Conservation (phyloP, 1,284 basidiomycete genomes). For the Leccinum olivaceoglutinosum region DNA sequence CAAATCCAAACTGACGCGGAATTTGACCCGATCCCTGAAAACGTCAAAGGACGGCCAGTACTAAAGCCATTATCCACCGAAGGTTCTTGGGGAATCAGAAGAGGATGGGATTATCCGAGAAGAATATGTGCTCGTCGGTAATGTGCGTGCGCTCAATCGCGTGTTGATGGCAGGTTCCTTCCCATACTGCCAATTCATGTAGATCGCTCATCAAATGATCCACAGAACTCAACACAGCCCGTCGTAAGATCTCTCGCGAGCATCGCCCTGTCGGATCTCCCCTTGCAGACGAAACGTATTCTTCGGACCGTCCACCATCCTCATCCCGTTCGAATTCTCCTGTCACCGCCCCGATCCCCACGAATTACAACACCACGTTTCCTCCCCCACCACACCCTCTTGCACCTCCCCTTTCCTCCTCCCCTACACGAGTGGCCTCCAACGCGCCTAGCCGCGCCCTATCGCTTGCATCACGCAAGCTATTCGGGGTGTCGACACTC, state of each 20-base stretch:
- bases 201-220: constrained; percentile 10
- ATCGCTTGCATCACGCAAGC: constrained; percentile 84
- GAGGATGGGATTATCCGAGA: constrained; percentile 69
- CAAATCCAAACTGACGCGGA: constrained; percentile 12
- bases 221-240: constrained; percentile 59
- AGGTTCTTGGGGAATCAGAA: constrained; percentile 75
- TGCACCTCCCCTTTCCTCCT: constrained; percentile 52
- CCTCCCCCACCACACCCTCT: constrained; percentile 52
- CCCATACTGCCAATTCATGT: neutral
- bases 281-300: constrained; percentile 35
- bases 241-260: constrained; percentile 54
- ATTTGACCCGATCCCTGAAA: constrained; percentile 6
- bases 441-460: constrained; percentile 84
- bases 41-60: constrained; percentile 12
- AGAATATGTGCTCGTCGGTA: constrained; percentile 76
- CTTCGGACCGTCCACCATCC: constrained; percentile 24
- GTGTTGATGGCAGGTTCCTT: constrained; percentile 58
- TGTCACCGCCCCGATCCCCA: constrained; percentile 24
- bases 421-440: constrained; percentile 57
- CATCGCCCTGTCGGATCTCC: constrained; percentile 43
- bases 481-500: constrained; percentile 64
- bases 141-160: constrained; percentile 67
- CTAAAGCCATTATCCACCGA: constrained; percentile 48
- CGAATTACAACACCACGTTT: constrained; percentile 46
- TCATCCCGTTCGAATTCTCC: constrained; percentile 22